Conservation (phyloP, 345 rosid genomes). For the Triadica sebifera region DNA sequence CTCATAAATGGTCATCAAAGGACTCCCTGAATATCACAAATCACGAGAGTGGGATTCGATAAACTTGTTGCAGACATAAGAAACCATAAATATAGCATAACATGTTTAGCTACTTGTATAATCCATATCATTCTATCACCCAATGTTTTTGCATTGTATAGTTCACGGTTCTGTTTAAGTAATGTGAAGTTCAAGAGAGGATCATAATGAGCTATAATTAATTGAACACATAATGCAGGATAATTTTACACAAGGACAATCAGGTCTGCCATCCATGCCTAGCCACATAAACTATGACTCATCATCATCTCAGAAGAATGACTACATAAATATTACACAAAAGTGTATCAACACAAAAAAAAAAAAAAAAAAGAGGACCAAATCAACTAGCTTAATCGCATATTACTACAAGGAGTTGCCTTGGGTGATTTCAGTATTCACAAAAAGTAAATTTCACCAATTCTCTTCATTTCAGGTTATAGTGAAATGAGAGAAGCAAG, state of each 20-base stretch:
- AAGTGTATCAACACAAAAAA: background rate
- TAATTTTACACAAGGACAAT: background rate
- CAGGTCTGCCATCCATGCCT: background rate
- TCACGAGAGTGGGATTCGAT: background rate
- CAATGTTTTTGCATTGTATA: background rate
- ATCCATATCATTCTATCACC: background rate
- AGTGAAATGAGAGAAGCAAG: too few relatives aligned
- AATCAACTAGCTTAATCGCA: background rate
- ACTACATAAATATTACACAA: background rate
- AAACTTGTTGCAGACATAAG: background rate
- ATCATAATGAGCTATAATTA: background rate
- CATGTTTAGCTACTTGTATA: background rate
- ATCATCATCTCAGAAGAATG: background rate
- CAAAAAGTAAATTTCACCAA: too few relatives aligned
- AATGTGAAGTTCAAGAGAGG: constrained; percentile 1
- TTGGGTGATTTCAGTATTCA: too few relatives aligned
- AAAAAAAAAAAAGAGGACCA: background rate
- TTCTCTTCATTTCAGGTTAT: too few relatives aligned
- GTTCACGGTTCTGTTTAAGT: background rate
- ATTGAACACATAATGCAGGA: background rate
- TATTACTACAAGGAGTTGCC: too few relatives aligned
- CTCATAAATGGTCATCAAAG: background rate
- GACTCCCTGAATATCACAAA: background rate
- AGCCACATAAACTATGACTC: background rate
- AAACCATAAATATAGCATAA: background rate